Conservation (phyloP, 176 grass and related monocot genomes). For the Aegilops bicornis region DNA sequence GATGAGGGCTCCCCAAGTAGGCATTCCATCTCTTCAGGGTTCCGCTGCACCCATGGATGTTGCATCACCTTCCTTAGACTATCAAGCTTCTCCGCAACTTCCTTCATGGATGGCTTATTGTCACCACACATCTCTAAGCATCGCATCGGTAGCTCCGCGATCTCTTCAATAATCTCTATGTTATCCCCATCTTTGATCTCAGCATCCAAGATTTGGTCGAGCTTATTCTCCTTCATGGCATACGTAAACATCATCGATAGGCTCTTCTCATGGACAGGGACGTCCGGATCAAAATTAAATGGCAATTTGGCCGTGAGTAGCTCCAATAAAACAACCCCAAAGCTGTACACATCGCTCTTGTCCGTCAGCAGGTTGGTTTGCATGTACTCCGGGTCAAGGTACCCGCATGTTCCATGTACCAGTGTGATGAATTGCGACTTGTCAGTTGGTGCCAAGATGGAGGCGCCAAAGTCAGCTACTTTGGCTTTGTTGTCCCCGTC, state of each 20-base stretch:
- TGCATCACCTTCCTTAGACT: slow-evolving; percentile 7
- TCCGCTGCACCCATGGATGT: not conserved
- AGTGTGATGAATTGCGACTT: slow-evolving; percentile 33
- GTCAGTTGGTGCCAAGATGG: slow-evolving; percentile 27
- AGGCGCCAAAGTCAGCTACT: slow-evolving; percentile 38
- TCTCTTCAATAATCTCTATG: not conserved
- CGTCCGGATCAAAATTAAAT: not conserved
- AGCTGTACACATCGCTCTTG: slow-evolving; percentile 37
- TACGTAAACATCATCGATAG: slow-evolving; percentile 9
- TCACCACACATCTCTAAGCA: slow-evolving; percentile 38
- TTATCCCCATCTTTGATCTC: not conserved
- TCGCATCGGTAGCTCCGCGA: not conserved
- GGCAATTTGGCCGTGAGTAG: slow-evolving; percentile 16
- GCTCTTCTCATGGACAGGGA: slow-evolving; percentile 3
- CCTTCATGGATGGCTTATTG: slow-evolving; percentile 37
- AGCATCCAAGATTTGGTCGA: not conserved
- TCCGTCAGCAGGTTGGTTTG: slow-evolving; percentile 25
- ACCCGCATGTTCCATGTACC: slow-evolving; percentile 54
- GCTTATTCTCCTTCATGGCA: not conserved
- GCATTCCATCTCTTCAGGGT: not conserved
- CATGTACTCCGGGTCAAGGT: slow-evolving; percentile 54
- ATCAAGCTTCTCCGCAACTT: slow-evolving; percentile 24
- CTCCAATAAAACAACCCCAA: slow-evolving; percentile 37
- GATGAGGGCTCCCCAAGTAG: slow-evolving; percentile 10
- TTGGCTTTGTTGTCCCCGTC: not conserved